Percentiles rank a stretch among this genome's conserved stretches.
These are phyloP conservation scores for Diaporthe humulicola DNA, from an alignment of 2,329 filamentous ascomycete genomes.

Conservation along the genomic window DNA sequence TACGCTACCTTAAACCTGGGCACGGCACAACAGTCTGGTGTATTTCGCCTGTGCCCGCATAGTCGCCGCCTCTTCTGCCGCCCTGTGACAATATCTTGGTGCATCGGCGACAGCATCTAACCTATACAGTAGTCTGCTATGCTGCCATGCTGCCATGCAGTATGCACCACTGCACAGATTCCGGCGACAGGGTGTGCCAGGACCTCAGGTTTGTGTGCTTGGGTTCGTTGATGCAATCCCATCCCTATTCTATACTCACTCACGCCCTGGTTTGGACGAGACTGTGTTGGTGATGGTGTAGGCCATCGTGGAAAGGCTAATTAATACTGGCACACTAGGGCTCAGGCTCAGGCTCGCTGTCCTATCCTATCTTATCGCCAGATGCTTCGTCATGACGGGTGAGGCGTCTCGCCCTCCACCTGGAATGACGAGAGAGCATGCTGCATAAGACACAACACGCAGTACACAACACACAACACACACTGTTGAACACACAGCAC, in stretches of 20 bases:
- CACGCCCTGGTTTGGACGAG: constrained; percentile 19
- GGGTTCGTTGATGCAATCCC: constrained; percentile 19
- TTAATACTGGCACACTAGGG: too few species aligned
- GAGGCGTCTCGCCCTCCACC: constrained; percentile 21
- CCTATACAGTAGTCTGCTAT: neutral
- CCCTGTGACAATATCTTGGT: neutral
- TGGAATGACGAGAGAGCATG: neutral
- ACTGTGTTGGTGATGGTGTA: neutral
- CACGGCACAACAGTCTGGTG: neutral
- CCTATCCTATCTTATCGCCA: neutral
- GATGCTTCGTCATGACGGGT: neutral
- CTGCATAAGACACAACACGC: too few species aligned
- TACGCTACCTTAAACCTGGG: constrained; percentile 18
- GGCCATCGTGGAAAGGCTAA: neutral
- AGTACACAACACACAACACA: neutral
- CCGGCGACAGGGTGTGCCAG: constrained; percentile 26
- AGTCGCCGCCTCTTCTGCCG: constrained; percentile 1
- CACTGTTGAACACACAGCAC: neutral
- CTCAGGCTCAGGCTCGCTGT: neutral
- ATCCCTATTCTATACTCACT: neutral
- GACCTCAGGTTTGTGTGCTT: constrained; percentile 20
- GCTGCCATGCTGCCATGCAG: too few species aligned
- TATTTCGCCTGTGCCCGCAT: neutral
- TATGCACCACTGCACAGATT: constrained; percentile 5
- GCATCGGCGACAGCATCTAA: neutral